These are phyloP conservation scores for Gonium pectorale DNA, from an alignment of 139 green algal species.

Conservation along the genomic window DNA sequence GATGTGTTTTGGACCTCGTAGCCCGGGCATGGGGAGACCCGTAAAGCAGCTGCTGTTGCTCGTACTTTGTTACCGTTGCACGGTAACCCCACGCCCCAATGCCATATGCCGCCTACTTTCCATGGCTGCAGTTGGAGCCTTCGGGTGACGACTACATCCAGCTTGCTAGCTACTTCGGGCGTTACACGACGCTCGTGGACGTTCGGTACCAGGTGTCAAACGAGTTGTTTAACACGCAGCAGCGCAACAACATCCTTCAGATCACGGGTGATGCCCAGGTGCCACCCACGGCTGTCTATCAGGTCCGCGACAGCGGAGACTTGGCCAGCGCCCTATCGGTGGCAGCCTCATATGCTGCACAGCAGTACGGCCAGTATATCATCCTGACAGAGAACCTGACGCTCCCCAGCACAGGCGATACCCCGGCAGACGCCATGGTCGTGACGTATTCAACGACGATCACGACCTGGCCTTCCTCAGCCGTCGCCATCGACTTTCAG, in stretches of 20 bases:
- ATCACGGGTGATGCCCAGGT: constrained; percentile 21
- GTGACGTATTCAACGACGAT: constrained; percentile 6
- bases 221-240: not conserved
- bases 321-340: not conserved
- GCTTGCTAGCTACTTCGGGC: not conserved
- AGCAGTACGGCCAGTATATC: constrained; percentile 22
- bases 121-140: not conserved
- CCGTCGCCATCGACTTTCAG: not conserved
- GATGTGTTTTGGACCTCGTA: no score
- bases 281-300: constrained; percentile 27
- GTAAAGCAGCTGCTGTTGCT: no score
- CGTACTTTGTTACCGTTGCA: no score
- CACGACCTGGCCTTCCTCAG: constrained; percentile 18
- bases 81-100: no score
- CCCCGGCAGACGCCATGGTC: not conserved
- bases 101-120: no score
- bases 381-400: constrained; percentile 27
- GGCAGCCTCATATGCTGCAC: not conserved
- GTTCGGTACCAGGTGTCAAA: constrained; percentile 21
- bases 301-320: constrained; percentile 20
- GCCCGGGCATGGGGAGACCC: no score
- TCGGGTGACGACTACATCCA: constrained; percentile 34
- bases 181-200: constrained; percentile 21
- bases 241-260: constrained; percentile 47
- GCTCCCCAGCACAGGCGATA: not conserved